Percentiles rank a stretch among this genome's conserved stretches.
Evolutionary conservation across 2,329 filamentous ascomycete genomes (phyloP).

Genomic region (Pseudogymnoascus sp.): DNA sequence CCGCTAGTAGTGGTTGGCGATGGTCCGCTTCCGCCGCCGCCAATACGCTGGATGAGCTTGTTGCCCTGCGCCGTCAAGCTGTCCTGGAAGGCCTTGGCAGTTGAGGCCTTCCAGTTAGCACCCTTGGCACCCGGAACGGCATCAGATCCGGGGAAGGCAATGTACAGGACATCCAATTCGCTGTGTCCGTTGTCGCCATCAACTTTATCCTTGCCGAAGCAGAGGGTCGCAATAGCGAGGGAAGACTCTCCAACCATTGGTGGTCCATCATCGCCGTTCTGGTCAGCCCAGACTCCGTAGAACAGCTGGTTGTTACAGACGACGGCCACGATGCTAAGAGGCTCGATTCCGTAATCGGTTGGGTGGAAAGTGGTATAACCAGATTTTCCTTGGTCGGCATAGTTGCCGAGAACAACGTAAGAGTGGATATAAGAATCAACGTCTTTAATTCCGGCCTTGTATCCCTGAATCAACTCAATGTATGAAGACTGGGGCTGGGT

Average conservation of each 20-base stretch:
- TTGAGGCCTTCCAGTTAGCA: constrained; percentile 48
- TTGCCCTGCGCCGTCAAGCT: constrained; percentile 47
- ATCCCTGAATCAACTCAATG: constrained; percentile 32
- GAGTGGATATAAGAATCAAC: constrained; percentile 45
- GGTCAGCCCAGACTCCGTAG: constrained; percentile 57
- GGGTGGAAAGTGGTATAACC: constrained; percentile 36
- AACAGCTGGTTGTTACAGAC: constrained; percentile 45
- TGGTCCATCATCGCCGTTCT: constrained; percentile 46
- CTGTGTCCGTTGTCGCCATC: constrained; percentile 51
- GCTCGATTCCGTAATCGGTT: constrained; percentile 37
- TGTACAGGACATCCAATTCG: constrained; percentile 52
- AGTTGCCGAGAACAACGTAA: constrained; percentile 49
- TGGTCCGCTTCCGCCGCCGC: constrained; percentile 9
- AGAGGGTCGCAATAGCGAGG: constrained; percentile 50
- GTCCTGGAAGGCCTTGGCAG: constrained; percentile 43
- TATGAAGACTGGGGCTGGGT: constrained; percentile 44
- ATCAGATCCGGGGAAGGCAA: constrained; percentile 50
- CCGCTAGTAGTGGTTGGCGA: constrained; percentile 11
- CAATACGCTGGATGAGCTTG: constrained; percentile 38
- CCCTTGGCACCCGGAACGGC: constrained; percentile 48
- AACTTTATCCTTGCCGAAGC: constrained; percentile 43
- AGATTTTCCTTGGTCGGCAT: constrained; percentile 22
- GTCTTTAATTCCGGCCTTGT: constrained; percentile 35
- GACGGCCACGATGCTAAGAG: constrained; percentile 48
- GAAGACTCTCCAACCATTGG: constrained; percentile 48